These are phyloP conservation scores for Acanthamoeba culbertsoni DNA, from an alignment of 208 protist species.

Conservation along the genomic window DNA sequence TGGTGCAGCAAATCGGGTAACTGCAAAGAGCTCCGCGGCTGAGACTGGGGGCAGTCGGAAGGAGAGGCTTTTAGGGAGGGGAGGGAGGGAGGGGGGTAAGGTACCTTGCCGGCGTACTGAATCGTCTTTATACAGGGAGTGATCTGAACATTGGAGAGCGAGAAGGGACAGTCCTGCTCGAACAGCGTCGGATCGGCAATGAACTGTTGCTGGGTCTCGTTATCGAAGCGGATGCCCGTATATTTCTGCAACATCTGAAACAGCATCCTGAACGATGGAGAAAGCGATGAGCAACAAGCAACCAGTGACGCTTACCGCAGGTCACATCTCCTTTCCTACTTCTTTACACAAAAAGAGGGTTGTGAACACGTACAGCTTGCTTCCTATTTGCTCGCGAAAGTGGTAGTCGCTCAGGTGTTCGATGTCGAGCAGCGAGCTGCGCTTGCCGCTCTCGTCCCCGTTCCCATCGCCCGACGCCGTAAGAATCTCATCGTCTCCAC, in stretches of 20 bases:
- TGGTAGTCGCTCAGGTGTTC: conserved; percentile 29
- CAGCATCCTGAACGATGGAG: not conserved
- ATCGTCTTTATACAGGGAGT: conserved; percentile 45
- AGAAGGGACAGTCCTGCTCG: conserved; percentile 52
- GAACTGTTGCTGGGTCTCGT: conserved; percentile 26
- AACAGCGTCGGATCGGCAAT: conserved; percentile 46
- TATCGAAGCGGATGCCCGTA: conserved; percentile 9
- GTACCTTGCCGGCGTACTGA: conserved; percentile 47
- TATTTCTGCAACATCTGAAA: conserved; percentile 54
- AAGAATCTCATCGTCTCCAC: not conserved
- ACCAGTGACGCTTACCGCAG: too few relatives aligned
- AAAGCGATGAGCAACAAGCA: too few relatives aligned
- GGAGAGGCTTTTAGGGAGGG: too few relatives aligned
- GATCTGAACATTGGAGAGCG: conserved; percentile 1
- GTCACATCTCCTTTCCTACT: not conserved
- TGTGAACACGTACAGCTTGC: conserved; percentile 3
- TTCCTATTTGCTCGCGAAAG: conserved; percentile 53
- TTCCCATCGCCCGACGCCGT: not conserved
- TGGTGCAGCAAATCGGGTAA: not conserved
- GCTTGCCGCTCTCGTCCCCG: not conserved
- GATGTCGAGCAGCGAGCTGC: conserved; percentile 31
- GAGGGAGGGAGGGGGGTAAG: not conserved
- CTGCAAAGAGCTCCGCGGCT: not conserved
- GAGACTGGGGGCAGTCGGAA: too few relatives aligned
- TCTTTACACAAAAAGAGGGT: not conserved